These are phyloP conservation scores for Jackrogersella multiformis DNA, from an alignment of 495 filamentous ascomycete species.

Conservation along the genomic window DNA sequence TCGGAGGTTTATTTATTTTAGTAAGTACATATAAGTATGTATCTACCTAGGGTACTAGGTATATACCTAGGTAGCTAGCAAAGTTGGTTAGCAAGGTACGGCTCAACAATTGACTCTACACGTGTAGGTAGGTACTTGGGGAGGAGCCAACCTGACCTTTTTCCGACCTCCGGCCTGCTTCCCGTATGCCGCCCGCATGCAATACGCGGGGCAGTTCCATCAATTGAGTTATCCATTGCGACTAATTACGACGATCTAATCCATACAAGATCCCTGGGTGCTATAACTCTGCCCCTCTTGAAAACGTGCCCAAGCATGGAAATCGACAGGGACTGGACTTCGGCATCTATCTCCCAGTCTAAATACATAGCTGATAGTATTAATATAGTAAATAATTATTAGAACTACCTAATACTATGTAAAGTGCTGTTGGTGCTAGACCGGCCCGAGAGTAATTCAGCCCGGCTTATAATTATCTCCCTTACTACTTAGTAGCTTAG, in stretches of 20 bases:
- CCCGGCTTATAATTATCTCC: background rate
- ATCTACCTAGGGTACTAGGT: background rate
- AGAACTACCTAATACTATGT: background rate
- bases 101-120: background rate
- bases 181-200: constrained; percentile 2
- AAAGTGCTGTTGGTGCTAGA: constrained; percentile 9
- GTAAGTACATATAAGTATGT: background rate
- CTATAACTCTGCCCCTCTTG: constrained; percentile 32
- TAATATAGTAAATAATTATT: background rate
- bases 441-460: constrained; percentile 14
- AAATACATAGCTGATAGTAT: too few species aligned
- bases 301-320: constrained; percentile 27
- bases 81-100: background rate
- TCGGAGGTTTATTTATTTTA: too few species aligned
- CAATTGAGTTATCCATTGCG: constrained; percentile 22
- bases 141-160: constrained; percentile 13
- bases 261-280: constrained; percentile 20
- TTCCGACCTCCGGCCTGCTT: constrained; percentile 21
- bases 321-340: constrained; percentile 32
- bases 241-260: background rate
- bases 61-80: too few species aligned
- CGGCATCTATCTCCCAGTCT: constrained; percentile 31
- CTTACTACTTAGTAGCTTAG: too few species aligned
- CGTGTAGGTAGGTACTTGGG: too few species aligned
- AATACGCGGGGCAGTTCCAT: constrained; percentile 26